Evolutionary conservation across 371 early-diverging fungal species (phyloP), one percentile per base, ranked within the genome.

Genomic region (Mortierella sp.): DNA sequence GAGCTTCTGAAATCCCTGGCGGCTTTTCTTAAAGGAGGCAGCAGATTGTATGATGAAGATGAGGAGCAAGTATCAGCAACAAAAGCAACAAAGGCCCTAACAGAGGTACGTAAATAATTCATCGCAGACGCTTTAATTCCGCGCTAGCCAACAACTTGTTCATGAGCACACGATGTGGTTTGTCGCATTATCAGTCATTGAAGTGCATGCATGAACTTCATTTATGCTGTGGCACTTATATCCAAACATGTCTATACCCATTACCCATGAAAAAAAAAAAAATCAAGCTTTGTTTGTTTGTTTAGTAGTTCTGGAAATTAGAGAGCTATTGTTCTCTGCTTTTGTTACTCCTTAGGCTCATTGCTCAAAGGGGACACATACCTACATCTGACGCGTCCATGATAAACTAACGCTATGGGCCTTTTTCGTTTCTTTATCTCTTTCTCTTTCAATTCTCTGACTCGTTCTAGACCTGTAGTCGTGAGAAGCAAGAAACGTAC

Each of bases 1-100:
- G 61, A 58, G 23, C 55, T 75, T 13, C 17, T 75, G 37, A 65
- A 45, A 47, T 60, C 75, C 1, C 49, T 75, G 26, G 70, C 66
- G 3, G 53, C 69, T 3, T 75, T 75, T 53, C 70, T 75, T 28
- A 53, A 56, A 28, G 69, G 65, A 13, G 45, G 64, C 29, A 43
- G 34, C 34, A 57, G 57, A 15, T 1, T 1, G 28, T 7, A 54
- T 54, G 54, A 12, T 31, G 23, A 57, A 34, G 54, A 65, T 37
- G 49, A 28, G 1, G 31, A 6, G 45, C 8, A 19, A 34, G 5
- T 19, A n/a, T 34, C 57, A 57, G 17, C 4, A n/a, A 6, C 0
- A 19, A 31, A 32, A n/a, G n/a, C 10, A 7, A 6, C 15, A 26
- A 43, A 43, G 5, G 22, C 40, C 28, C 22, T 47, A 17, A 34